Conservation (phyloP, 2,329 filamentous ascomycete species). For the Bipolaris gigantea region DNA sequence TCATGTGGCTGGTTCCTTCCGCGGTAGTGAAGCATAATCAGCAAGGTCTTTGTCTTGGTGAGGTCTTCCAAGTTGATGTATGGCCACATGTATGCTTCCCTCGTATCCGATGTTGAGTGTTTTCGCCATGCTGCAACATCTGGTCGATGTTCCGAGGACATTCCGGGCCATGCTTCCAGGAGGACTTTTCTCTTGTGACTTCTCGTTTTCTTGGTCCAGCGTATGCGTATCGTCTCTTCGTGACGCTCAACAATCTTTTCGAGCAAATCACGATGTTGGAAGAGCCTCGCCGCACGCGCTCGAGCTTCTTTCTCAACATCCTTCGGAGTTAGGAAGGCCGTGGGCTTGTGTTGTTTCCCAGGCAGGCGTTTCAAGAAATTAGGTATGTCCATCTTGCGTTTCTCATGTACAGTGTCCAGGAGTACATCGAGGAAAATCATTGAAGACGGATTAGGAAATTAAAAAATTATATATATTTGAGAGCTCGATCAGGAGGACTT, state of each 20-base stretch:
- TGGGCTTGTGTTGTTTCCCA: neutral
- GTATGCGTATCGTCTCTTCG: slow-evolving; percentile 55
- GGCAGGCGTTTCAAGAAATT: neutral
- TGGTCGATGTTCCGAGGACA: slow-evolving; percentile 55
- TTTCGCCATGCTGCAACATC: slow-evolving; percentile 49
- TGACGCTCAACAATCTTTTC: slow-evolving; percentile 53
- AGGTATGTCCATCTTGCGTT: neutral
- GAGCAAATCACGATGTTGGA: slow-evolving; percentile 7
- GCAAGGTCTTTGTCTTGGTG: slow-evolving; percentile 41
- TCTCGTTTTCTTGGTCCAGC: slow-evolving; percentile 59
- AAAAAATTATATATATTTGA: too few relatives aligned
- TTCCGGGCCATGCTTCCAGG: slow-evolving; percentile 54
- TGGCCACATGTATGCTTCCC: slow-evolving; percentile 50
- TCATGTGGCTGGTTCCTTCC: slow-evolving; percentile 51
- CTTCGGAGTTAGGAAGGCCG: neutral
- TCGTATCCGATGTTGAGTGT: neutral
- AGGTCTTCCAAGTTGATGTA: slow-evolving; percentile 63
- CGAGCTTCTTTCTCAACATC: neutral
- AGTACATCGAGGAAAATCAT: neutral
- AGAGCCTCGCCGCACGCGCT: slow-evolving; percentile 4
- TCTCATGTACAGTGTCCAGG: neutral
- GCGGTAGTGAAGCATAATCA: slow-evolving; percentile 56
- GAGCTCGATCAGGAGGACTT: too few relatives aligned
- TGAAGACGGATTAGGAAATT: too few relatives aligned
- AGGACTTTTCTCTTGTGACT: slow-evolving; percentile 53